Percentiles rank a stretch among this genome's conserved stretches.
Evolutionary conservation across 805 yeast species (phyloP).

Genomic region (Starmerella cellae): DNA sequence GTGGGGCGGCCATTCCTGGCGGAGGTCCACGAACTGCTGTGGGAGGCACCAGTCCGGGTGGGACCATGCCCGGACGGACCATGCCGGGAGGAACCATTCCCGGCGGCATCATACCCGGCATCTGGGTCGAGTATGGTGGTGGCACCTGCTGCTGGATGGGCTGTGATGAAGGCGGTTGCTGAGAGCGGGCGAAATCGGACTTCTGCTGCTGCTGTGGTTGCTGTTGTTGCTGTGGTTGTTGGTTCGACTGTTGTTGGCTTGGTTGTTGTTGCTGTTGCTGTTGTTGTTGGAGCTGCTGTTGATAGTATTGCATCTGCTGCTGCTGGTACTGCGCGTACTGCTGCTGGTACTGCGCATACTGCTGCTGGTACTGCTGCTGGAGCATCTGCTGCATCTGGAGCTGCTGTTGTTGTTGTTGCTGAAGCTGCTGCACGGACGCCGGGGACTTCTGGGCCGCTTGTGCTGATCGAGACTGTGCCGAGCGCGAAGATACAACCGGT

Average conservation of each 20-base stretch:
- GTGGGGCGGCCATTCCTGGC: not conserved
- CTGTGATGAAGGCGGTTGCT: not conserved
- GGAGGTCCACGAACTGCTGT: not conserved
- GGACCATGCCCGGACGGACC: not conserved
- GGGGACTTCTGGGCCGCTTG: not conserved
- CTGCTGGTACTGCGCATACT: not conserved
- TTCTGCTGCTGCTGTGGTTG: not conserved
- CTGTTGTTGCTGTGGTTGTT: not conserved
- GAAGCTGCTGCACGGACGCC: not conserved
- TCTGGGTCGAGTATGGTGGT: not conserved
- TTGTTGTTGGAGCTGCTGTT: not conserved
- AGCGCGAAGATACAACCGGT: not conserved
- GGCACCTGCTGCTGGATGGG: not conserved
- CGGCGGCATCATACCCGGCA: not conserved
- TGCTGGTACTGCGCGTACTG: not conserved
- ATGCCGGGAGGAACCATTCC: not conserved
- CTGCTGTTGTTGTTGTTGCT: not conserved
- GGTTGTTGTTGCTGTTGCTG: not conserved
- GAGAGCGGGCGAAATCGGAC: not conserved
- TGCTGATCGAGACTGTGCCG: not conserved
- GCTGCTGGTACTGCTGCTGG: not conserved
- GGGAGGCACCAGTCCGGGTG: not conserved
- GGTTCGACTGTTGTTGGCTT: not conserved
- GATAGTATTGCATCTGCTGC: not conserved
- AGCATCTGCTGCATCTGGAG: not conserved